Evolutionary conservation across 331 rosid species (phyloP).

Genomic region (Rosa hybrid): DNA sequence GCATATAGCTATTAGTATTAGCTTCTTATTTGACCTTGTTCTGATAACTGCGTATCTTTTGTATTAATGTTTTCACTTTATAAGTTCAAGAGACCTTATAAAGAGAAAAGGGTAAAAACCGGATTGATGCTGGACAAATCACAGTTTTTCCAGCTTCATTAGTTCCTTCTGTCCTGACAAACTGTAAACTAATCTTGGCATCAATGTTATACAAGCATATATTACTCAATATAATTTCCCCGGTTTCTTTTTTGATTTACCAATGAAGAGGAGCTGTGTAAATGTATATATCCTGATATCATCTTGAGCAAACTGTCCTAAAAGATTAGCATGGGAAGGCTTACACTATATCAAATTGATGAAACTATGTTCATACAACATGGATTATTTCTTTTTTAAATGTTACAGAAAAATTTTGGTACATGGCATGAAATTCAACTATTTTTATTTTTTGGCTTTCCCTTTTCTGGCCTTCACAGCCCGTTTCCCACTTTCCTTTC

Average conservation of each 20-base stretch:
- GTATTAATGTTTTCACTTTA: background rate
- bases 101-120: background rate
- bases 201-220: background rate
- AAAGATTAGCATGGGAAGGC: background rate
- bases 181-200: background rate
- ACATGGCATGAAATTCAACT: slow-evolving; percentile 20
- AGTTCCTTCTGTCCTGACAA: background rate
- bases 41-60: background rate
- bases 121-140: background rate
- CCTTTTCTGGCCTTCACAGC: slow-evolving; percentile 46
- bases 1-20: background rate
- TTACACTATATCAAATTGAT: background rate
- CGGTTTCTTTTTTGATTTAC: background rate
- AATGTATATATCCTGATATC: background rate
- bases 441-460: slow-evolving; percentile 35
- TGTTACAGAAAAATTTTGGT: background rate
- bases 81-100: background rate
- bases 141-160: background rate
- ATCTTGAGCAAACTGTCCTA: background rate
- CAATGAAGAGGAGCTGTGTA: background rate
- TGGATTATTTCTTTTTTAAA: background rate
- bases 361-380: background rate
- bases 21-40: background rate
- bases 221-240: background rate
- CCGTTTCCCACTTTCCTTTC: slow-evolving; percentile 67